Evolutionary conservation across 1,284 basidiomycete genomes (phyloP), one percentile per base, ranked within the genome.

Genomic region (Cryptococcus sp.): DNA sequence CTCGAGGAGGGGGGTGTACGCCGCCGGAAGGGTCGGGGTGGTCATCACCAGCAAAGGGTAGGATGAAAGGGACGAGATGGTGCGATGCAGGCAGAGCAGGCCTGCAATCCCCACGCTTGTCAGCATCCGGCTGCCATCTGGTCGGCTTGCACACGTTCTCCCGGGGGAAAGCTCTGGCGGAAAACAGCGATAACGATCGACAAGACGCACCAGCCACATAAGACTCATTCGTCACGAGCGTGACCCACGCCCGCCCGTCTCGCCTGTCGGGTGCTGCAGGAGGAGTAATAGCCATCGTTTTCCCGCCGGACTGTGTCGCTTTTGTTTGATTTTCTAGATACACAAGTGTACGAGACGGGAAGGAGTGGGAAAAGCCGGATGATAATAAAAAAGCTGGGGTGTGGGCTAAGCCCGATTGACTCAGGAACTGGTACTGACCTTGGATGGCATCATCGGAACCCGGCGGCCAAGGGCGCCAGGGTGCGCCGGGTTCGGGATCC

Each of bases 31-130:
- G 2, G 79, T 70, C 1, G 84, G 79, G 1, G 91, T 91, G 50
- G 84, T 83, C 84, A 94, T 89, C 39, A 88, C 87, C 53, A 95
- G 81, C 37, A 96, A 80, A 3, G 90, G 87, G 75, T 91, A 92
- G 59, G 80, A 80, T 9, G 90, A 87, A 18, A 86, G 85, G 18
- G 81, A 72, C 37, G 80, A 79, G 51, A 95, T 80, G 38, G 84
- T 84, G 59, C 86, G 77, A 60, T 88, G 80, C 23, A 95, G 78
- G 11, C 91, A 87, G 33, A 95, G 81, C 24, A 76, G 64, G 46
- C 78, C 78, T 72, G 58, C 33, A 39, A 53, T 40, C 12, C 39
- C 4, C 13, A 21, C 52, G 48, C 45, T 53, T 51, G 4, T 15
- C 4, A 33, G 49, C 21, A 38, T 37, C 21, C 43, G 5, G 9